Percentiles rank a stretch among this genome's conserved stretches.
These are phyloP conservation scores for Telopea speciosissima DNA, from an alignment of 177 flowering plant genomes.

Conservation along the genomic window DNA sequence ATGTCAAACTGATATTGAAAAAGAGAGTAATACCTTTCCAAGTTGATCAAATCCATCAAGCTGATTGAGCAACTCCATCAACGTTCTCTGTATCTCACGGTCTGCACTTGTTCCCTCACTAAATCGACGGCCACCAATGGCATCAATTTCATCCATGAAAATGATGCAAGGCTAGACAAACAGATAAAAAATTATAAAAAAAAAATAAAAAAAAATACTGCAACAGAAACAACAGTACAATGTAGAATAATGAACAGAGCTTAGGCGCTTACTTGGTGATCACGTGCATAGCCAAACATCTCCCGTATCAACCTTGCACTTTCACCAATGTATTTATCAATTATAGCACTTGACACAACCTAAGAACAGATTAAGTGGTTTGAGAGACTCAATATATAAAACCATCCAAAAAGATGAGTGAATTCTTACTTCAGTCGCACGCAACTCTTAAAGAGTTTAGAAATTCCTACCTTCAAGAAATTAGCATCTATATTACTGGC, in stretches of 20 bases:
- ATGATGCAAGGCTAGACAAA: conserved; percentile 84
- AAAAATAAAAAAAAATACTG: neutral
- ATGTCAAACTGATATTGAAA: neutral
- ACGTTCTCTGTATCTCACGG: conserved; percentile 87
- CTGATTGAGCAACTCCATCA: conserved; percentile 93
- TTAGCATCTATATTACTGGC: conserved; percentile 96
- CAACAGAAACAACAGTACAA: neutral
- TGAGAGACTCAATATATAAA: neutral
- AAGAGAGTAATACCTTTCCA: conserved; percentile 60
- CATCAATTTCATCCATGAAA: conserved; percentile 99
- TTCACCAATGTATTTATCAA: conserved; percentile 92
- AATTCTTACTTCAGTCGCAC: no score
- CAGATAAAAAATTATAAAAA: neutral
- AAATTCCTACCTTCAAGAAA: conserved; percentile 65
- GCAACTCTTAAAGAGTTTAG: neutral
- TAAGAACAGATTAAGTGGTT: conserved; percentile 18
- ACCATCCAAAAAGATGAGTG: no score
- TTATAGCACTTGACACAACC: conserved; percentile 95
- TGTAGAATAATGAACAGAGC: neutral
- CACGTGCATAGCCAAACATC: conserved; percentile 95
- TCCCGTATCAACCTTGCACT: conserved; percentile 92
- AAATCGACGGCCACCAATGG: conserved; percentile 94
- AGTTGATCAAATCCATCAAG: conserved; percentile 96
- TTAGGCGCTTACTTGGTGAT: conserved; percentile 64
- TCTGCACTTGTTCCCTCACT: conserved; percentile 96